Evolutionary conservation across 306 rosid genomes (phyloP), one percentile per base, ranked within the genome.

Genomic region (Casuarina glauca): DNA sequence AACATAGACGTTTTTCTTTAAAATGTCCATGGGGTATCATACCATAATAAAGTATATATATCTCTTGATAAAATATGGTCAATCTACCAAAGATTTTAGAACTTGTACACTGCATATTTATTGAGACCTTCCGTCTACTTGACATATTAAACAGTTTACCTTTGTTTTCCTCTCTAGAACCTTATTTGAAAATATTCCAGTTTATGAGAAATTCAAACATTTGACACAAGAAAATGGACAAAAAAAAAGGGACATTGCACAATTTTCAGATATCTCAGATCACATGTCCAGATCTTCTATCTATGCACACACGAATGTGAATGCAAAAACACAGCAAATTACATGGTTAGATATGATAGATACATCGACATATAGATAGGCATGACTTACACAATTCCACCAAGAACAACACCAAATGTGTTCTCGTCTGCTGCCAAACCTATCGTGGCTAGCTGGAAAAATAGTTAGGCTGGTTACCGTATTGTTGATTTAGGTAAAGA

Each of bases 391-490:
- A 92, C 41, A 80, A 94, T 94, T 79, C 98, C 98, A 69, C 98
- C 98, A 74, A 94, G 91, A 76, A 94, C 97, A 15, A 94, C 97
- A 45, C 98, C 98, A 73, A 90, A 55, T 49, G 98, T 97, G 74
- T 90, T 88, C 80, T 92, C 97, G 76, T 92, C 97, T 58, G 98
- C 98, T 70, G 98, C 98, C 83, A 94, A 88, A 72, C 97, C 97
- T 74, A 92, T 90, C 54, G 97, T 94, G 26, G 98, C 97, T 46
- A 94, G 81, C 98, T 94, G 90, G 80, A 86, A 87, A 78, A 78
- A 86, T 70, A 44, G 75, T 60, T 15, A 48, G 61, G 74, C 19
- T 86, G 74, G 78, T 71, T 70, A 41, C 52, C 19, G n/a, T 17
- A 66, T 41, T 17, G 71, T 67, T 42, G 49, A 42, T 6, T 4